Conservation (phyloP, 2,329 filamentous ascomycete species). For the Cladosporium oxysporum region DNA sequence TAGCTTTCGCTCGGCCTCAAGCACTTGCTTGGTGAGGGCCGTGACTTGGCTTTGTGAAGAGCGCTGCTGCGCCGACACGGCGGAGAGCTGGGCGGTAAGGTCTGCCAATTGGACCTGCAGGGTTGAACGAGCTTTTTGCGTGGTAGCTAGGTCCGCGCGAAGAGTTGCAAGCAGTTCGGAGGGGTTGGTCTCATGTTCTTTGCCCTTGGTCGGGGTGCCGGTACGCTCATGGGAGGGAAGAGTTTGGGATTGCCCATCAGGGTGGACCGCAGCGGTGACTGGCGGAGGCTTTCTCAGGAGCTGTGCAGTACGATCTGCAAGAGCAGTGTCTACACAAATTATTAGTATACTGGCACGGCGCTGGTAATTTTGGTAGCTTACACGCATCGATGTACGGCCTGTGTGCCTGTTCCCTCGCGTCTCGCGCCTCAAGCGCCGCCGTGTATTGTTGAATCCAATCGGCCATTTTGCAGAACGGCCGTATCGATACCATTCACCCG, state of each 20-base stretch:
- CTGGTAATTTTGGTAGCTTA: constrained; percentile 44
- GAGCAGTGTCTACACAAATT: constrained; percentile 42
- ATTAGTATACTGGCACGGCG: neutral
- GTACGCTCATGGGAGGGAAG: neutral
- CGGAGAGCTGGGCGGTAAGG: constrained; percentile 64
- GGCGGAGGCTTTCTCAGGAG: constrained; percentile 2
- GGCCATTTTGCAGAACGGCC: constrained; percentile 48
- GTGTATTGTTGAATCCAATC: constrained; percentile 84
- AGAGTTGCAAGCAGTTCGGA: constrained; percentile 39
- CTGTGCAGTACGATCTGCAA: constrained; percentile 47
- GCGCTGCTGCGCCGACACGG: constrained; percentile 60
- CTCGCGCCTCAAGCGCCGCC: constrained; percentile 69
- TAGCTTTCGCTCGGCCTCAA: constrained; percentile 64
- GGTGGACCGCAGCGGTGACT: constrained; percentile 27
- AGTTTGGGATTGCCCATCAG: constrained; percentile 26
- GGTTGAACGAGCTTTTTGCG: constrained; percentile 71
- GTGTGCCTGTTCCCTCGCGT: constrained; percentile 67
- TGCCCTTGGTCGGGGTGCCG: constrained; percentile 17
- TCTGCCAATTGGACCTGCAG: constrained; percentile 65
- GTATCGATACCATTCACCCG: constrained; percentile 1
- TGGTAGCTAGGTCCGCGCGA: constrained; percentile 71
- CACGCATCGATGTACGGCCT: constrained; percentile 76
- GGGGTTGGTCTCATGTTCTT: neutral
- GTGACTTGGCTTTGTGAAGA: constrained; percentile 64
- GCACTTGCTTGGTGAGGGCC: constrained; percentile 63